Evolutionary conservation across 768 basidiomycete species (phyloP).

Genomic region (Lactarius hatsudake): DNA sequence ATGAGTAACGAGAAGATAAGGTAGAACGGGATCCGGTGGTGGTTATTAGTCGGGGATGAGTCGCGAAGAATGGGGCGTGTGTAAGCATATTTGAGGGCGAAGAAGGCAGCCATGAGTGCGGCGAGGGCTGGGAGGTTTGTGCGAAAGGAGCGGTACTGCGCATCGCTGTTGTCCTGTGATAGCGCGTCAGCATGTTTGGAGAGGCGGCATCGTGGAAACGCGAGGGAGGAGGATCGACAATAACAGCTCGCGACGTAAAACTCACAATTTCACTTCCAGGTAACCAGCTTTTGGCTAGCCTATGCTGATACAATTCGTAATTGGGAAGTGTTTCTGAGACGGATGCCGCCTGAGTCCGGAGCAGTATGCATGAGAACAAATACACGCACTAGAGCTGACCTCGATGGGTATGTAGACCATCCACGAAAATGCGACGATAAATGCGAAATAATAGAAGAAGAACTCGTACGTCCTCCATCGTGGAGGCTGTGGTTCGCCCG

Average conservation of each 20-base stretch:
- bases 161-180: slow-evolving; percentile 86
- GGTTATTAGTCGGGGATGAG: slow-evolving; percentile 32
- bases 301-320: slow-evolving; percentile 54
- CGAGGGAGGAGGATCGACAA: not conserved
- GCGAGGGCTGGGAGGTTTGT: slow-evolving; percentile 65
- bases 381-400: slow-evolving; percentile 66
- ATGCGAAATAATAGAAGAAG: slow-evolving; percentile 64
- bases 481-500: too few species aligned
- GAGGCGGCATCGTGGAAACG: too few species aligned
- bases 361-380: not conserved
- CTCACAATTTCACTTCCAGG: slow-evolving; percentile 70
- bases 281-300: slow-evolving; percentile 70
- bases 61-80: slow-evolving; percentile 31
- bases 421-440: slow-evolving; percentile 54
- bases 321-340: slow-evolving; percentile 68
- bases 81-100: slow-evolving; percentile 57
- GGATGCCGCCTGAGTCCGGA: slow-evolving; percentile 9
- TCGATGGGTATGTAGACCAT: slow-evolving; percentile 76
- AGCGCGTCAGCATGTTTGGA: not conserved
- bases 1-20: slow-evolving; percentile 59
- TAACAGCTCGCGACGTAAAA: not conserved
- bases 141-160: slow-evolving; percentile 87
- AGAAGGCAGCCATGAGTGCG: slow-evolving; percentile 49
- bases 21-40: slow-evolving; percentile 56
- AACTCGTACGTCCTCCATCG: slow-evolving; percentile 85